Evolutionary conservation across 164 flowering plant species (phyloP), one percentile per base, ranked within the genome.

Genomic region (Vitis cinerea): DNA sequence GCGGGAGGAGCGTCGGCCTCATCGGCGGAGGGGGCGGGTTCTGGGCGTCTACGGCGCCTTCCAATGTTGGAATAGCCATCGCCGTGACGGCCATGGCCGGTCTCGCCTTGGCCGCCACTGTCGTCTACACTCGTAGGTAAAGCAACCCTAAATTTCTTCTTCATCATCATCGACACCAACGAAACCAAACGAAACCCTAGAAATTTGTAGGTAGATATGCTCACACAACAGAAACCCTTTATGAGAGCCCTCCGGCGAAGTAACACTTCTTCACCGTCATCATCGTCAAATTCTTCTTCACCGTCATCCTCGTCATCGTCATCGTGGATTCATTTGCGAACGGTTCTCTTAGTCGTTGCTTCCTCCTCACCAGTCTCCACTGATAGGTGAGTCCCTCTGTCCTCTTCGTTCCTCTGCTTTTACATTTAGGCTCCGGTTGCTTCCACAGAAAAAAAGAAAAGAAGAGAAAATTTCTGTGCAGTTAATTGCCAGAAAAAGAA

Each of bases 51-150:
- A 14, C 14, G 55, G 74, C 70, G 1, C 63, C 77, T 56, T 72
- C 69, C 44, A 59, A 75, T 74, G 79, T 70, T 53, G 74, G 76
- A 50, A 52, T 81, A 71, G 85, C 84, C 63, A 64, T 83, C 77
- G 80, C 84, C 76, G 80, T 85, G 72, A 85, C 90, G 75, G 92
- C 88, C 86, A 73, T 87, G 82, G 92, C 92, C 63, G 88, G 87
- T 44, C 65, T 85, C 59, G 88, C 91, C 79, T 71, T 88, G 81
- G 87, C 85, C 75, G 90, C 87, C 69, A 82, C 91, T 55, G 68
- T 90, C 69, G 50, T 79, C 67, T 88, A 82, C 80, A 71, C 88
- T 70, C 78, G 80, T 74, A 83, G 92, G 92, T 90, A 83, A 80
- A 62, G 16, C 11, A 48, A 59, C 11, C 64, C 44, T 55, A 29